Evolutionary conservation across 179 eudicot genomes (phyloP), one percentile per base, ranked within the genome.

Genomic region (Gypsophila paniculata): DNA sequence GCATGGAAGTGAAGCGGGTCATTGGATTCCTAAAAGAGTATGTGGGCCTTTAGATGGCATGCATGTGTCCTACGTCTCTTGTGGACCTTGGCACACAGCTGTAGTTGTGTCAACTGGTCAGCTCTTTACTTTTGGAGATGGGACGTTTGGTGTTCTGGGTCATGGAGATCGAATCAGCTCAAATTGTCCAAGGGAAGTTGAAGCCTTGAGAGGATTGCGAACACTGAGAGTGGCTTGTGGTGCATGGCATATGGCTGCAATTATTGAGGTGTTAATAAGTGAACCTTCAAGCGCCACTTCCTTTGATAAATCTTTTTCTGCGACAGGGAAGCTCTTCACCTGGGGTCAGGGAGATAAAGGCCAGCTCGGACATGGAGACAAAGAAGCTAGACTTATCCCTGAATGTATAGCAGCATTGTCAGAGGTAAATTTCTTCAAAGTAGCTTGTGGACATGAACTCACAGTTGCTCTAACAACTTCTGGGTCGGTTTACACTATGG

Each of bases 51-150:
- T 91, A 70, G 97, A 93, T 70, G 88, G 91, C 71, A 52, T 86
- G 77, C 84, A 80, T 19, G 91, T 93, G 19, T 75, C 87, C 0
- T 77, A 44, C 62, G 83, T 89, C 15, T 83, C 97, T 69, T 93
- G 98, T 80, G 98, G 98, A 74, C 93, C 97, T 64, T 93, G 96
- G 96, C 98, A 93, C 75, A 91, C 98, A 55, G 93, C 98, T 70
- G 70, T 82, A 14, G 70, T 93, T 65, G 81, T 96, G 42, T 89
- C 96, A 26, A 44, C 82, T 26, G 96, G 97, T 42, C 89, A 82
- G 74, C 79, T 93, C 73, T 89, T 88, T 76, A 91, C 98, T 18
- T 93, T 93, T 84, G 98, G 98, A 57, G 98, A 91, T 76, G 98
- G 98, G 19, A 89, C 91, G 73, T 93, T 93, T 71, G 98, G 98